A percentile compares a stretch with the other conserved stretches of the same genome.
These are phyloP conservation scores for Rhizopogon salebrosus DNA, from an alignment of 768 basidiomycete species.

Conservation along the genomic window DNA sequence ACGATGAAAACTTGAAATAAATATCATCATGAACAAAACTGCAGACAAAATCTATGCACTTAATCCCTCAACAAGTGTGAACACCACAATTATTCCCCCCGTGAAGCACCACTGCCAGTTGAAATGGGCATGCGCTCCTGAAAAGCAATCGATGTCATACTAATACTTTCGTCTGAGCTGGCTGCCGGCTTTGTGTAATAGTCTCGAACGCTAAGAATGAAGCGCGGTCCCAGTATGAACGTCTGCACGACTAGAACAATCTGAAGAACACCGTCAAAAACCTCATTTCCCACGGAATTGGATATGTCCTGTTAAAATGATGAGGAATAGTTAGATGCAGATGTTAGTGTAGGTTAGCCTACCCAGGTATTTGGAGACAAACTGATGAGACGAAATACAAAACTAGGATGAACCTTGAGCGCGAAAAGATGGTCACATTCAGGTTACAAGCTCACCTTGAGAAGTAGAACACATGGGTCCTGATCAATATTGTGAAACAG, in stretches of 20 bases:
- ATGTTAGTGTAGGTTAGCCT: not conserved
- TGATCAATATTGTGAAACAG: not conserved
- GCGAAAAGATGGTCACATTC: not conserved
- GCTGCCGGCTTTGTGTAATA: not conserved
- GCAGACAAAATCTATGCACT: too few relatives aligned
- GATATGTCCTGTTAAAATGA: not conserved
- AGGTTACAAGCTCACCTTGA: not conserved
- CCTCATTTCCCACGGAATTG: not conserved
- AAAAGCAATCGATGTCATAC: not conserved
- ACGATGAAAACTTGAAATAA: too few relatives aligned
- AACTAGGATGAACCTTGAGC: not conserved
- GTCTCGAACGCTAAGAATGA: not conserved
- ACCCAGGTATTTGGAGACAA: not conserved
- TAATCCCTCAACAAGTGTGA: too few relatives aligned
- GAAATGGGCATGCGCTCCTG: too few relatives aligned
- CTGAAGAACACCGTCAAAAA: not conserved
- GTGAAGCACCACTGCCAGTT: too few relatives aligned
- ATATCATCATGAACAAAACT: too few relatives aligned
- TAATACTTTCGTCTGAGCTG: not conserved
- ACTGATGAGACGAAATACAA: not conserved
- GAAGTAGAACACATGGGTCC: not conserved
- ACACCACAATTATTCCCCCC: too few relatives aligned
- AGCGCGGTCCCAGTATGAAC: not conserved
- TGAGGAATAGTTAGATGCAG: not conserved
- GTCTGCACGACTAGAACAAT: not conserved